These are phyloP conservation scores for Pueraria montana DNA, from an alignment of 306 rosid species.

Conservation along the genomic window DNA sequence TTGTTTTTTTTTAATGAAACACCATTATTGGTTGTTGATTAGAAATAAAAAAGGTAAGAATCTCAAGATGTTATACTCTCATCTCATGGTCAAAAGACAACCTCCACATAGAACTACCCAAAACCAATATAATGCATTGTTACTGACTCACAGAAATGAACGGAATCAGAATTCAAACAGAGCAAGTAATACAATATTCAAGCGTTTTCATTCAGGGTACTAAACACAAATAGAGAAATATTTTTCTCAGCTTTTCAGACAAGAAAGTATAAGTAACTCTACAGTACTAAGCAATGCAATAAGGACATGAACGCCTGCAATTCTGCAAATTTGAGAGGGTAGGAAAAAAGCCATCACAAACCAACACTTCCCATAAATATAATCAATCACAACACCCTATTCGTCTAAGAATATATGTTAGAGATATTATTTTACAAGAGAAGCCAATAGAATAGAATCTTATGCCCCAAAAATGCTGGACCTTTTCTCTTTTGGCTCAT, in stretches of 20 bases:
- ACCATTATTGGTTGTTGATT: not conserved
- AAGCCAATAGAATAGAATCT: slow-evolving; percentile 36
- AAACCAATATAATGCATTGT: not conserved
- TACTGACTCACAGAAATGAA: not conserved
- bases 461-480: not conserved
- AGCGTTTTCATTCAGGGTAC: not conserved
- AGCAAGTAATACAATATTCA: not conserved
- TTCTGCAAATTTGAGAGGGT: not conserved
- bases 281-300: not conserved
- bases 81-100: not conserved
- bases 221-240: not conserved
- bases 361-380: not conserved
- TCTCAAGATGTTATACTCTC: not conserved
- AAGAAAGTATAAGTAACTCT: not conserved
- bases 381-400: not conserved
- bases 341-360: not conserved
- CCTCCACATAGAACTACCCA: slow-evolving; percentile 1
- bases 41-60: not conserved
- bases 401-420: not conserved
- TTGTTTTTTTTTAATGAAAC: not conserved
- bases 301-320: not conserved
- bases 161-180: slow-evolving; percentile 22
- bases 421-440: not conserved
- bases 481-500: slow-evolving; percentile 10
- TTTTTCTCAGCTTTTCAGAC: slow-evolving; percentile 22